Base-by-base conservation (phyloP, 2,329 filamentous ascomycete species). In the Geosmithia flava region DNA sequence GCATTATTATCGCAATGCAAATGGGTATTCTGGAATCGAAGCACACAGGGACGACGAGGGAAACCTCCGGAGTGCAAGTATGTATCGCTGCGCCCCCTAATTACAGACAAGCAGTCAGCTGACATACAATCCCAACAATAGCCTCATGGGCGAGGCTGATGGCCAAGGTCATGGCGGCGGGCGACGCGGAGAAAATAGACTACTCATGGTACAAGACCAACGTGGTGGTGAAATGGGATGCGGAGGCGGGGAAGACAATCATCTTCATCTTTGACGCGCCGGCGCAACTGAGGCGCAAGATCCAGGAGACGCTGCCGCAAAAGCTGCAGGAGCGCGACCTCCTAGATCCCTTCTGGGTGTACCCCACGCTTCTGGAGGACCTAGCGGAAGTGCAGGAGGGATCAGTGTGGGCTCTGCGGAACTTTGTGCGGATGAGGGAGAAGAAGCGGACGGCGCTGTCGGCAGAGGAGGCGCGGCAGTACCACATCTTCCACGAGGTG, bases 401-500 rank as follows among this genome's bases (percentile, higher is more conserved):
- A 0, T 59, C 67, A 0, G 63, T 72, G 8, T 73, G 70, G 70
- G 50, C 51, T 0, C 57, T 69, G 2, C 59, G 69, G 1, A 49
- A 63, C 30, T 53, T 52, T 0, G 61, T 72, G 2, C 56, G 70
- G 3, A 45, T 2, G 0, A 59, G 61, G 2, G 69, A 71, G 45
- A 61, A 54, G 40, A 37, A 16, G 11, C 33, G 33, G 33, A 7
- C 11, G 33, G 33, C 3, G 33, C 33, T 16, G 6, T 37, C 33
- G 33, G 33, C 10, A 5, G 33, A 37, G 11, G n/a, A 2, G 48
- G 27, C 1, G 56, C 58, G n/a, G 58, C 19, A 44, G 1, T 50
- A 65, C 27, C 71, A 68, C 30, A 47, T 54, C 1, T 52, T 72
- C 2, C 68, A 73, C 45, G 65, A 72, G 20, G 58, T 68, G 0